These are phyloP conservation scores for Agapanthus africanus DNA, from an alignment of 106 monocot species.

Conservation along the genomic window DNA sequence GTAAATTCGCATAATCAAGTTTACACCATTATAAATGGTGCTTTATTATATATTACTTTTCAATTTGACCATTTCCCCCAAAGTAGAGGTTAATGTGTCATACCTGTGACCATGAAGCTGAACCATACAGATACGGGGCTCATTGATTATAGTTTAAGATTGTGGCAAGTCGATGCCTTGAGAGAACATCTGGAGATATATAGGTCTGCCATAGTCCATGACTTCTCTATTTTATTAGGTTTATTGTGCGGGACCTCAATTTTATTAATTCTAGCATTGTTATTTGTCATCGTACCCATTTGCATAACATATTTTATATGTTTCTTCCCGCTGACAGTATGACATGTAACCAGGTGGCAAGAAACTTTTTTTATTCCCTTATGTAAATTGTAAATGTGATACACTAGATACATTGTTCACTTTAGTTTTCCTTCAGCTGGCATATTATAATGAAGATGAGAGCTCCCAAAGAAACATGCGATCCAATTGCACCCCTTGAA, in stretches of 20 bases:
- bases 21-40: background rate
- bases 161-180: background rate
- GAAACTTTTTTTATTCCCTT: background rate
- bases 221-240: no score
- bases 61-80: no score
- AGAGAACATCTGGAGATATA: background rate
- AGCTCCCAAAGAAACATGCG: conserved; percentile 49
- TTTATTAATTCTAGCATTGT: no score
- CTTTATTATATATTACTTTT: no score
- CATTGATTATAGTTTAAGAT: background rate
- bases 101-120: background rate
- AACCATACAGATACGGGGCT: background rate
- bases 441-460: conserved; percentile 83
- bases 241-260: no score
- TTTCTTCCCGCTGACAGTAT: no score
- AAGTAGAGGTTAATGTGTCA: background rate
- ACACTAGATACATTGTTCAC: no score
- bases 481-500: conserved; percentile 70
- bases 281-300: no score
- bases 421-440: conserved; percentile 31
- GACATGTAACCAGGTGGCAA: background rate
- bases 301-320: no score
- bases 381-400: no score
- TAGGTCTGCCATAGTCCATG: no score
- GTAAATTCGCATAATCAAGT: background rate